Conservation (phyloP, 2,329 filamentous ascomycete genomes). For the Verticillium klebahnii region DNA sequence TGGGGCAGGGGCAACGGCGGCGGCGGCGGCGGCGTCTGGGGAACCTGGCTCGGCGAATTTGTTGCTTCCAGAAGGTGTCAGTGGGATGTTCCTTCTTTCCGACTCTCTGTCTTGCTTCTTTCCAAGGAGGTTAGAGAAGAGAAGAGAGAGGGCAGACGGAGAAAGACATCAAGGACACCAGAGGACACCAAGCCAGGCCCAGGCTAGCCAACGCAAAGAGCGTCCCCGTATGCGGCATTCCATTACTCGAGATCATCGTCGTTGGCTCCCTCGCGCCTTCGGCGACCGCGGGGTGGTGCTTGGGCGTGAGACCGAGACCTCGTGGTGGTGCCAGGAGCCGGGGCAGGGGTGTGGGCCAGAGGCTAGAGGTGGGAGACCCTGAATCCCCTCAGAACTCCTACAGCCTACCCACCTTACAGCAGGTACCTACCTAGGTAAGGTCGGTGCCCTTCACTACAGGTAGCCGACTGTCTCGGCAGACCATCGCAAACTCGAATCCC, state of each 20-base stretch:
- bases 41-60: background rate
- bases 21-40: background rate
- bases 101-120: too few species aligned
- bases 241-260: background rate
- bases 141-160: background rate
- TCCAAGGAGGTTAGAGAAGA: background rate
- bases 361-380: background rate
- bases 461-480: too few species aligned
- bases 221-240: background rate
- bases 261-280: background rate
- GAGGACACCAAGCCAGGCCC: background rate
- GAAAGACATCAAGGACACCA: too few species aligned
- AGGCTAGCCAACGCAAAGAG: too few species aligned
- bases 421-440: too few species aligned
- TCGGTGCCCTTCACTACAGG: too few species aligned
- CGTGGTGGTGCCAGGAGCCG: background rate
- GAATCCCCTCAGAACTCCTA: background rate
- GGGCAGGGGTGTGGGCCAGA: background rate
- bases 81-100: background rate
- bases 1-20: background rate
- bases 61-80: background rate
- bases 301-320: background rate
- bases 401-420: background rate
- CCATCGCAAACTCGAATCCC: background rate
- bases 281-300: background rate